Conservation (phyloP, 2,329 filamentous ascomycete species). For the Aspergillus pseudotamarii region DNA sequence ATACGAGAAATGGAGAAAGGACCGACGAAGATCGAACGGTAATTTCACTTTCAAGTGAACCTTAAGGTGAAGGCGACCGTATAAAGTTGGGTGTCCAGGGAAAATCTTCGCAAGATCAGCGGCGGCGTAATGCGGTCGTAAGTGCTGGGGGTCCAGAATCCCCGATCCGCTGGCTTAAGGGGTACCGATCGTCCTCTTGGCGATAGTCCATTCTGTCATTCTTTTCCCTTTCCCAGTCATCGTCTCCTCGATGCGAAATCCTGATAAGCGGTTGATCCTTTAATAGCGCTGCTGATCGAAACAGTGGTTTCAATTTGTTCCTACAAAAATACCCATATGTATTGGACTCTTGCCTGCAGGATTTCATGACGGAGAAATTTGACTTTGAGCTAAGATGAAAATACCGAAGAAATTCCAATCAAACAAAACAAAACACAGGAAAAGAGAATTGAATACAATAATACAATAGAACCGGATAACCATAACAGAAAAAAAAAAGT, state of each 20-base stretch:
- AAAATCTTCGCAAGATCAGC: constrained; percentile 1
- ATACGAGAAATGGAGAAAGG: neutral
- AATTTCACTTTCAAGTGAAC: neutral
- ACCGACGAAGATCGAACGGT: too few species aligned
- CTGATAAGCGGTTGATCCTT: neutral
- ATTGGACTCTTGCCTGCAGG: neutral
- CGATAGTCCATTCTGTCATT: neutral
- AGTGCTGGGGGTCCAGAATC: neutral
- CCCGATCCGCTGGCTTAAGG: neutral
- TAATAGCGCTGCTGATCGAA: neutral
- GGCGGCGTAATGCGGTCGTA: constrained; percentile 4
- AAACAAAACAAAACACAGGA: too few species aligned
- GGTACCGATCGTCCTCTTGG: neutral
- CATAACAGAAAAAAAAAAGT: too few species aligned
- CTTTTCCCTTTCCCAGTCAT: neutral
- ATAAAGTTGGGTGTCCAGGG: neutral
- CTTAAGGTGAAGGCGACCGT: neutral
- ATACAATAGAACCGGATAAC: too few species aligned
- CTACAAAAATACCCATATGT: too few species aligned
- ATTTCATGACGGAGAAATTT: neutral
- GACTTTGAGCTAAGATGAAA: neutral
- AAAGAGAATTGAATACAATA: too few species aligned
- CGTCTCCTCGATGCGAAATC: neutral
- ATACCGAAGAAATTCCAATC: too few species aligned
- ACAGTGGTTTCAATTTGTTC: neutral